phyloP scores from a whole-genome alignment of 2,329 filamentous ascomycete genomes.

The Penicillium expansum region DNA sequence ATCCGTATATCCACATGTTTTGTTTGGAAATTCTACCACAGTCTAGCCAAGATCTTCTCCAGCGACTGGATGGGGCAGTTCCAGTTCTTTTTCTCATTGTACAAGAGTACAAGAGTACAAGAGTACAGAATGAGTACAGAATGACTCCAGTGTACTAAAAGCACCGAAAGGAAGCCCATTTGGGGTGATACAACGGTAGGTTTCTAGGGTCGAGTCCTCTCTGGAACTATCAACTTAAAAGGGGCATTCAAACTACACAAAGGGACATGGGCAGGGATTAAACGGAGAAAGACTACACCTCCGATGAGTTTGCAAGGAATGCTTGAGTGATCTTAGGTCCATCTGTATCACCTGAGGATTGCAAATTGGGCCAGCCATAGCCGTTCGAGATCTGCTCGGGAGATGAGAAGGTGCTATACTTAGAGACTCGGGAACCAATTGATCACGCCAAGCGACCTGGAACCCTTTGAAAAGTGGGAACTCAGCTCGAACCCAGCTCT shows the following conservation, averaged over 20 bases:
- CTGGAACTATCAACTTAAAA: not conserved
- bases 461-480: not conserved
- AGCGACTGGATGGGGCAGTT: slow-evolving; percentile 6
- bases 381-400: not conserved
- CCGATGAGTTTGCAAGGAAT: not conserved
- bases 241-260: not conserved
- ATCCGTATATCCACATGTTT: slow-evolving; percentile 1
- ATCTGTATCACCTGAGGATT: slow-evolving; percentile 7
- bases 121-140: not conserved
- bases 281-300: not conserved
- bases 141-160: not conserved
- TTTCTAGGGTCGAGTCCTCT: not conserved
- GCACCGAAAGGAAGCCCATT: not conserved
- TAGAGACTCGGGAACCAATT: not conserved
- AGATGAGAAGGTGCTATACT: not conserved
- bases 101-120: not conserved
- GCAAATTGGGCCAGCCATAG: slow-evolving; percentile 2
- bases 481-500: not conserved
- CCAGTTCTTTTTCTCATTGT: not conserved
- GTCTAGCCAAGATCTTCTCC: slow-evolving; percentile 1
- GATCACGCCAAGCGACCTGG: not conserved
- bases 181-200: not conserved
- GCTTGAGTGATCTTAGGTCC: slow-evolving; percentile 1
- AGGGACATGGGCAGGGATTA: not conserved
- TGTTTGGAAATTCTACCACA: not conserved